Evolutionary conservation across 2,329 filamentous ascomycete genomes (phyloP).

Genomic region (Ophiostoma himal-ulmi): DNA sequence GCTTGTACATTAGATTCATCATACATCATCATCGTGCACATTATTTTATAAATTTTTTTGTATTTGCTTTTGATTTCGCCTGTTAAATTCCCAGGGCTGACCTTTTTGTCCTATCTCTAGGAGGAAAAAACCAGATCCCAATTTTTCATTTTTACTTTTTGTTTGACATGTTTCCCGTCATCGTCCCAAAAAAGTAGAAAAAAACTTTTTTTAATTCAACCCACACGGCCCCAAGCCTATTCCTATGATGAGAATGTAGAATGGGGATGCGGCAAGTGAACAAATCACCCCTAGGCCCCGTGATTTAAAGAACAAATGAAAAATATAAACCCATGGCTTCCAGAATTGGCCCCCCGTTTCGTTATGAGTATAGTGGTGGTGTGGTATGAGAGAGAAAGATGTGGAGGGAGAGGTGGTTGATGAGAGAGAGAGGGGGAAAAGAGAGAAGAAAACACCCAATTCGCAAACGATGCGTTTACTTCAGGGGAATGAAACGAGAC

Average conservation of each 20-base stretch:
- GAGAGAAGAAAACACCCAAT: constrained; percentile 3
- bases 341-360: constrained; percentile 14
- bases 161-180: constrained; percentile 12
- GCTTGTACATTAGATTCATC: background rate
- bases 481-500: constrained; percentile 99
- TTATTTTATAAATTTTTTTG: constrained; percentile 10
- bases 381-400: background rate
- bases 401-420: background rate
- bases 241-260: background rate
- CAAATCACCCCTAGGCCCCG: constrained; percentile 1
- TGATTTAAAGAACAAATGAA: constrained; percentile 14
- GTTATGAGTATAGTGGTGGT: constrained; percentile 8
- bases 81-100: constrained; percentile 6
- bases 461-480: constrained; percentile 56
- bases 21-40: background rate
- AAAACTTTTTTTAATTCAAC: constrained; percentile 21
- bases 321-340: constrained; percentile 17
- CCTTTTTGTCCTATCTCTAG: constrained; percentile 7
- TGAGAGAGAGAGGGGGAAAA: background rate
- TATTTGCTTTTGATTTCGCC: constrained; percentile 14
- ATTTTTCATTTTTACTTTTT: constrained; percentile 8
- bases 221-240: constrained; percentile 10
- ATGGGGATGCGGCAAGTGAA: constrained; percentile 8
- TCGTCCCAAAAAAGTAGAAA: constrained; percentile 15
- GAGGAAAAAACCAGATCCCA: background rate